These are phyloP conservation scores for Sporothrix pseudoabietina DNA, from an alignment of 2,329 filamentous ascomycete species.

Conservation along the genomic window DNA sequence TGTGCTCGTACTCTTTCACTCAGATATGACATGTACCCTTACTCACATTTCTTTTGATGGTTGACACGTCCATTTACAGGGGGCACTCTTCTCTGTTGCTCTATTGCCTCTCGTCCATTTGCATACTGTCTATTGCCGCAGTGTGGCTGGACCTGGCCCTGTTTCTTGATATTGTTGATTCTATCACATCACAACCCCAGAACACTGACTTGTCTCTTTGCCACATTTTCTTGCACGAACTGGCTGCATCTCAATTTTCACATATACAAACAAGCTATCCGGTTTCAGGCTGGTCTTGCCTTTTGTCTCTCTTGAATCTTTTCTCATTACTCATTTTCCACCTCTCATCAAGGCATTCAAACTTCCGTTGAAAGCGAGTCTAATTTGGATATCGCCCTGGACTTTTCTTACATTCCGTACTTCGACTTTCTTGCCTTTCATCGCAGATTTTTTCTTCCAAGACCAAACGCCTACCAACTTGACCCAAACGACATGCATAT, in stretches of 20 bases:
- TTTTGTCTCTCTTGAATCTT: neutral
- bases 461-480: constrained; percentile 25
- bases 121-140: neutral
- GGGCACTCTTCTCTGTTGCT: neutral
- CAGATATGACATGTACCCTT: constrained; percentile 9
- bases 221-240: neutral
- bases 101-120: neutral
- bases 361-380: neutral
- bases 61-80: neutral
- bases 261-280: neutral
- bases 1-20: neutral
- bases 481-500: constrained; percentile 27
- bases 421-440: neutral
- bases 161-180: constrained; percentile 9
- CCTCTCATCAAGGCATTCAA: neutral
- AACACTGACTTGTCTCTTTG: neutral
- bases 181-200: neutral
- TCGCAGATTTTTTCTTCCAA: neutral
- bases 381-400: neutral
- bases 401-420: neutral
- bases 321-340: neutral
- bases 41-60: neutral
- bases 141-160: neutral
- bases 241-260: too few relatives aligned
- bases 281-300: neutral